These are phyloP conservation scores for Podospora pseudopauciseta DNA, from an alignment of 495 filamentous ascomycete genomes.

Conservation along the genomic window DNA sequence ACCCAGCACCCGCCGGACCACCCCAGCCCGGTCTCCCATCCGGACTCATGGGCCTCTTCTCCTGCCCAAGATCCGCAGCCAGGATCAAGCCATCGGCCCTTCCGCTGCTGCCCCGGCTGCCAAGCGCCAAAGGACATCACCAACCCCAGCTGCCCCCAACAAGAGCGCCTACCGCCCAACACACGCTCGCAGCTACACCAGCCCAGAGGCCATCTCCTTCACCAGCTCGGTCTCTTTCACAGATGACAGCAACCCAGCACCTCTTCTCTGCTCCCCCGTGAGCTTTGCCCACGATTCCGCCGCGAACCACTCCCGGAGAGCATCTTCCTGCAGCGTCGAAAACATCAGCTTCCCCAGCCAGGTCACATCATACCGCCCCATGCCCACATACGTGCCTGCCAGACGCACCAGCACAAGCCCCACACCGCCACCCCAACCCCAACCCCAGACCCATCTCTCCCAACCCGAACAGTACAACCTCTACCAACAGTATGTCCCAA, in stretches of 20 bases:
- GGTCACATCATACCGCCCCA: slow-evolving; percentile 57
- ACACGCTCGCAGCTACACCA: slow-evolving; percentile 64
- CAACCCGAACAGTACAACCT: slow-evolving; percentile 41
- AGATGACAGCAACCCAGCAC: slow-evolving; percentile 35
- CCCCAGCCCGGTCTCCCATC: slow-evolving; percentile 69
- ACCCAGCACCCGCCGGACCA: slow-evolving; percentile 63
- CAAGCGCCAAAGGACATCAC: slow-evolving; percentile 41
- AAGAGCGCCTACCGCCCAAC: slow-evolving; percentile 42
- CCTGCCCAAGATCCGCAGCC: slow-evolving; percentile 80
- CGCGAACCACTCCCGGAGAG: slow-evolving; percentile 54
- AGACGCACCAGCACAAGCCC: slow-evolving; percentile 33
- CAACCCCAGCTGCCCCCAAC: slow-evolving; percentile 29
- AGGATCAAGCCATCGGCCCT: slow-evolving; percentile 67
- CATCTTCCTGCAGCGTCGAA: slow-evolving; percentile 68
- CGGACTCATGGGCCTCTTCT: slow-evolving; percentile 76
- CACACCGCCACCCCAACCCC: slow-evolving; percentile 28
- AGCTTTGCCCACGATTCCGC: slow-evolving; percentile 52
- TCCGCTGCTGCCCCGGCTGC: slow-evolving; percentile 29
- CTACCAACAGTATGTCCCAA: slow-evolving; percentile 42
- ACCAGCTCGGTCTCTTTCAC: slow-evolving; percentile 44
- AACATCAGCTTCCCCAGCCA: slow-evolving; percentile 61
- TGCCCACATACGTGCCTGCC: slow-evolving; percentile 62
- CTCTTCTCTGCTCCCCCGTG: slow-evolving; percentile 62
- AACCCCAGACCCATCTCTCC: slow-evolving; percentile 32
- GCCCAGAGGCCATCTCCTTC: slow-evolving; percentile 55